phyloP scores from a whole-genome alignment of 2,329 filamentous ascomycete genomes.

The Diaporthe longicolla region DNA sequence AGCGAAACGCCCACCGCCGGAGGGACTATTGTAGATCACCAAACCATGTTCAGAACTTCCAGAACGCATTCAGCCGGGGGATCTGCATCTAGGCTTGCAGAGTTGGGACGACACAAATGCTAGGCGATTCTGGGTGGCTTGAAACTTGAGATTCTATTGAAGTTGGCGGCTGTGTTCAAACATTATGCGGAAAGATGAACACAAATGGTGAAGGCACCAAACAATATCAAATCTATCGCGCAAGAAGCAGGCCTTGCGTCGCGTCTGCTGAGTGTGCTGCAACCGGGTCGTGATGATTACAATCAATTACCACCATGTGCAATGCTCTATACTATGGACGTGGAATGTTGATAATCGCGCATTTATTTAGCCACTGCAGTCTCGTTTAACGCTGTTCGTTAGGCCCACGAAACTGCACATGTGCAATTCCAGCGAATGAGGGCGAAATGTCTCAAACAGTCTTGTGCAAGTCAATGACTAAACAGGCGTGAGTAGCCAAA shows the following conservation, averaged over 20 bases:
- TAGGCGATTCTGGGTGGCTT: background rate
- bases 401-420: background rate
- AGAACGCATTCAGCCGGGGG: background rate
- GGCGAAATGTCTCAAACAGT: background rate
- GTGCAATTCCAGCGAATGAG: background rate
- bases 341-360: background rate
- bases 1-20: background rate
- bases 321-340: background rate
- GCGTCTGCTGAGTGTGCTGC: too few relatives aligned
- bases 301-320: background rate
- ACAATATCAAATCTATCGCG: too few relatives aligned
- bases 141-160: constrained; percentile 3
- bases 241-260: too few relatives aligned
- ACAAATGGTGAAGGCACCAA: background rate
- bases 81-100: background rate
- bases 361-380: background rate
- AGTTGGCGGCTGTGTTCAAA: background rate
- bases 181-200: background rate
- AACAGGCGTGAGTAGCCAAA: constrained; percentile 9
- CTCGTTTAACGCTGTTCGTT: background rate
- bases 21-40: background rate
- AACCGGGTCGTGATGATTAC: too few relatives aligned
- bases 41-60: background rate
- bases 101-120: background rate
- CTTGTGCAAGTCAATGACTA: constrained; percentile 25